Base-by-base conservation (phyloP, 768 basidiomycete species). In the Dictyophora rubrovolvata region DNA sequence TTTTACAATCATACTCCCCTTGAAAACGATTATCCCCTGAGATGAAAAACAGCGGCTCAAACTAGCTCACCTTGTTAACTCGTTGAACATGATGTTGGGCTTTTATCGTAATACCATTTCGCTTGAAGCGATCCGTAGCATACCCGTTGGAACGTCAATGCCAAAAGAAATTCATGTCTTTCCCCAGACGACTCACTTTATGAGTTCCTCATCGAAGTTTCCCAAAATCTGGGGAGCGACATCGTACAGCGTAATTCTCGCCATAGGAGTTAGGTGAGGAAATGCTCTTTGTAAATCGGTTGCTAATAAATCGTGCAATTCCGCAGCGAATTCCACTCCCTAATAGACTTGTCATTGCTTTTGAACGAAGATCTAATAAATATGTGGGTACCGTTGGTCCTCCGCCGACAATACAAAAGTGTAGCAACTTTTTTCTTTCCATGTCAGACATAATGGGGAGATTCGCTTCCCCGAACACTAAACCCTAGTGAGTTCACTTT, bases 261-360 rank as follows among this genome's bases (percentile, higher is more conserved):
- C 80, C 54, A 89, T 66, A 49, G 76, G 77, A 1, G 81, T 79
- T 9, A 93, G 77, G 2, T 74, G 68, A 2, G 88, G 85, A 67
- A 84, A 89, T 64, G 85, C 77, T 21, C 69, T 69, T 18, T 70
- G 66, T 28, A 89, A 76, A 61, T 93, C 89, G 4, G 79, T 74
- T 60, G 83, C 80, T 34, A 91, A 72, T 1, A 92, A 75, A 68
- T 93, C 89, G 63, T 89, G 83, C 51, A 93, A 68, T 68, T 92
- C 90, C 9, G 89, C 89, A 0, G 88, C 79, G 65, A 91, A 92
- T 69, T 92, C 90, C 48, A 90, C 84, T 85, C n/a, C 85, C 85
- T 85, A 58, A 36, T 47, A 35, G 23, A 34, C 12, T 47, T 18
- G 34, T 50, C 18, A 10, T 60, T 21, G 35, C 49, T 57, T 37